These are phyloP conservation scores for Arthonia radiata DNA, from an alignment of 495 filamentous ascomycete genomes.

Conservation along the genomic window DNA sequence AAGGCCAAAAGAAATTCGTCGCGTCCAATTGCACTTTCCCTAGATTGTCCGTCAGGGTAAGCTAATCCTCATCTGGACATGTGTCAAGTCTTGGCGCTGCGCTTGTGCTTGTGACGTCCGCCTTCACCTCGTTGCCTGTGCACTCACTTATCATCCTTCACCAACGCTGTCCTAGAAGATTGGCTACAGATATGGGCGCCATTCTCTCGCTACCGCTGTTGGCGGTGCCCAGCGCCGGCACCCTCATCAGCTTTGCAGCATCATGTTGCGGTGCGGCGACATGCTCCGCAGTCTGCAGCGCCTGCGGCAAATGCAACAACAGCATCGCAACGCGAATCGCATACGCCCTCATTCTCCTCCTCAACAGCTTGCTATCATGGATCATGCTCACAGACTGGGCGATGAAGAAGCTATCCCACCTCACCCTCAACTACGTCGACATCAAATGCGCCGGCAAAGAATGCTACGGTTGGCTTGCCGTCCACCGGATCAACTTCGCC, in stretches of 20 bases:
- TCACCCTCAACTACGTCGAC: slow-evolving; percentile 85
- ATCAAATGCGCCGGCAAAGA: slow-evolving; percentile 75
- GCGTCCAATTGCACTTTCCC: too few species aligned
- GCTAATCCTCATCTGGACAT: too few species aligned
- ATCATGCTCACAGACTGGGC: slow-evolving; percentile 99
- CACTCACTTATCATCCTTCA: too few species aligned
- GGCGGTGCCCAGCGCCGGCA: slow-evolving; percentile 63
- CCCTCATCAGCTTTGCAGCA: slow-evolving; percentile 44
- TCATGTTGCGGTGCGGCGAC: slow-evolving; percentile 92
- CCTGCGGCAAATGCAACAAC: slow-evolving; percentile 89
- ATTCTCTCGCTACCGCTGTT: slow-evolving; percentile 72
- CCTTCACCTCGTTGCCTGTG: too few species aligned
- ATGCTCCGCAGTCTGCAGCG: slow-evolving; percentile 78
- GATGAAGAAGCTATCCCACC: slow-evolving; percentile 72
- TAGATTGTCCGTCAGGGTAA: too few species aligned
- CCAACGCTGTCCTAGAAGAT: too few species aligned
- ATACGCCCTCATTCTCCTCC: slow-evolving; percentile 81
- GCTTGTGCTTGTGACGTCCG: too few species aligned
- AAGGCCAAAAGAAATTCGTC: too few species aligned
- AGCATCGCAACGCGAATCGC: slow-evolving; percentile 69
- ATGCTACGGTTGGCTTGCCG: slow-evolving; percentile 87
- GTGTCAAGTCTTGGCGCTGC: too few species aligned
- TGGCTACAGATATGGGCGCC: slow-evolving; percentile 65
- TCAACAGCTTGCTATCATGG: slow-evolving; percentile 83
- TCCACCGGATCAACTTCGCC: slow-evolving; percentile 92